Evolutionary conservation across 129 eudicot species (phyloP).

Genomic region (Chrysanthemum makinoi): DNA sequence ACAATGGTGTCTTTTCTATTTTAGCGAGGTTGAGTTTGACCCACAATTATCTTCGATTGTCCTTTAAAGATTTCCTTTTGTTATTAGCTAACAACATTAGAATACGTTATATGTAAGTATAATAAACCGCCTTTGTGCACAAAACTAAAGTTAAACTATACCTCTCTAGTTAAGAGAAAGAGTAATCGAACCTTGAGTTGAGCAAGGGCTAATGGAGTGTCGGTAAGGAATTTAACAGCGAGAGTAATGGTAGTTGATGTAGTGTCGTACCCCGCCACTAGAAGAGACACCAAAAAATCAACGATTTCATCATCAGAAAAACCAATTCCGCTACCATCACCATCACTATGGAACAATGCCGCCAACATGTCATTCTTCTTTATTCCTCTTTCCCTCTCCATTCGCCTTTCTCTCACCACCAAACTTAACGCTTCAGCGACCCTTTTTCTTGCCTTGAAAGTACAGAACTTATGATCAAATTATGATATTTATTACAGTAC

Average conservation of each 20-base stretch:
- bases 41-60: too few relatives aligned
- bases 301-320: slow-evolving; percentile 84
- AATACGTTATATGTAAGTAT: too few relatives aligned
- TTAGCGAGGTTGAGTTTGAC: neutral
- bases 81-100: too few relatives aligned
- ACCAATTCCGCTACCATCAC: slow-evolving; percentile 47
- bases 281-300: slow-evolving; percentile 75
- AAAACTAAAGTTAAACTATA: neutral
- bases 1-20: neutral
- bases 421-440: slow-evolving; percentile 73
- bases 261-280: slow-evolving; percentile 96
- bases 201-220: slow-evolving; percentile 73
- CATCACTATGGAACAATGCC: slow-evolving; percentile 45
- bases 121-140: too few relatives aligned
- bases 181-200: slow-evolving; percentile 65
- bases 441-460: slow-evolving; percentile 64
- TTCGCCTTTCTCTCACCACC: slow-evolving; percentile 75
- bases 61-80: too few relatives aligned
- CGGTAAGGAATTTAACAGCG: slow-evolving; percentile 85
- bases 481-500: neutral
- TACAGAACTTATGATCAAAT: neutral
- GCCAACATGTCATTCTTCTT: slow-evolving; percentile 76
- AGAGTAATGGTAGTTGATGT: slow-evolving; percentile 93
- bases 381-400: slow-evolving; percentile 51
- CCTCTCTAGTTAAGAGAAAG: neutral